Percentiles rank a stretch among this genome's conserved stretches.
These are phyloP conservation scores for Yamadazyma philogaea DNA, from an alignment of 805 yeast genomes.

Conservation along the genomic window DNA sequence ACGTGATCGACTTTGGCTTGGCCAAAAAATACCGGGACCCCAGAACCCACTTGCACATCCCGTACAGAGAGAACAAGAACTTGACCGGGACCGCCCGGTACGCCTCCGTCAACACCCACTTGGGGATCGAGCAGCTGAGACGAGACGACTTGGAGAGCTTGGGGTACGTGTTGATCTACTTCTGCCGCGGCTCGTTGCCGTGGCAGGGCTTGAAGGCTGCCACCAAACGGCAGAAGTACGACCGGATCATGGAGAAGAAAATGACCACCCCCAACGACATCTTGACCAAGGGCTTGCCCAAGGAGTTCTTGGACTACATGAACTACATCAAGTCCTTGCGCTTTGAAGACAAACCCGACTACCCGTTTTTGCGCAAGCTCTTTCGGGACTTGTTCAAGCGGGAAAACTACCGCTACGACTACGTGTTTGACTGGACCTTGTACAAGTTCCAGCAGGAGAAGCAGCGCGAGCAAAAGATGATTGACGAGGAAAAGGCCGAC, in stretches of 20 bases:
- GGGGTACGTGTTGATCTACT: conserved; percentile 91
- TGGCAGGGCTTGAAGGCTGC: conserved; percentile 99
- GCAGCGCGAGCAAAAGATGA: conserved; percentile 43
- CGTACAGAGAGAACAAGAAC: conserved; percentile 93
- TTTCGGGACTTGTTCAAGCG: conserved; percentile 86
- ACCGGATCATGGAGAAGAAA: conserved; percentile 92
- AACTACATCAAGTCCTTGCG: conserved; percentile 85
- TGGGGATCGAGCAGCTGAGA: conserved; percentile 95
- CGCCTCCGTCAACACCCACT: conserved; percentile 91
- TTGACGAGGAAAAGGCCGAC: conserved; percentile 17
- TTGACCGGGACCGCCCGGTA: conserved; percentile 97
- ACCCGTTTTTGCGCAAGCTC: conserved; percentile 79
- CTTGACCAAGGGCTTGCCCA: conserved; percentile 87
- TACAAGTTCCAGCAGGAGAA: conserved; percentile 68
- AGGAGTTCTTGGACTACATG: conserved; percentile 83
- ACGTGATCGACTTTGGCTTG: conserved; percentile 90
- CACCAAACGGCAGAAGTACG: conserved; percentile 94
- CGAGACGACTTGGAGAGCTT: conserved; percentile 94
- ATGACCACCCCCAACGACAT: conserved; percentile 84
- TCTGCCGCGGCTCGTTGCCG: conserved; percentile 92
- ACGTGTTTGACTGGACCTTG: conserved; percentile 95
- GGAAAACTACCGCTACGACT: conserved; percentile 88
- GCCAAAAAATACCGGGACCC: conserved; percentile 95
- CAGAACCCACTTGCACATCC: conserved; percentile 89
- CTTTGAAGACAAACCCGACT: conserved; percentile 96